A percentile compares a stretch with the other conserved stretches of the same genome.
Evolutionary conservation across 2,329 filamentous ascomycete species (phyloP).

Genomic region (Metarhizium sp.): DNA sequence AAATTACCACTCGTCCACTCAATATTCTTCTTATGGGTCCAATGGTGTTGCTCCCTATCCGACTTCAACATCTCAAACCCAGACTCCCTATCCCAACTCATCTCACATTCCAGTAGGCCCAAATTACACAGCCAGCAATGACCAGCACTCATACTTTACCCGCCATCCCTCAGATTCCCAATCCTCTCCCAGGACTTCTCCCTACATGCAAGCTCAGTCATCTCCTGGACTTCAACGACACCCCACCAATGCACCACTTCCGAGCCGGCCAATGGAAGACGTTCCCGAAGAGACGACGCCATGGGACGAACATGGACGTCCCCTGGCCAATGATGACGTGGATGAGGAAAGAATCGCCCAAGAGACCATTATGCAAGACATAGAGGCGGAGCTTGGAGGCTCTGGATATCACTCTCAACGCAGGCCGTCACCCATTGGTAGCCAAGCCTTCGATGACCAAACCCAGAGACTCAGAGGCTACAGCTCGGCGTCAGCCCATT

Average conservation of each 20-base stretch:
- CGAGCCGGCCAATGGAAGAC: slow-evolving; percentile 41
- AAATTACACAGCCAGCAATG: slow-evolving; percentile 35
- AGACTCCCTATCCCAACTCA: slow-evolving; percentile 41
- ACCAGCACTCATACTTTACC: slow-evolving; percentile 35
- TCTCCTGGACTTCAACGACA: slow-evolving; percentile 43
- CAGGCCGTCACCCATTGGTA: slow-evolving; percentile 34
- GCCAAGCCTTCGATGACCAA: slow-evolving; percentile 36
- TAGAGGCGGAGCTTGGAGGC: slow-evolving; percentile 42
- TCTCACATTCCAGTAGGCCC: slow-evolving; percentile 45
- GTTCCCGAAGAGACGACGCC: slow-evolving; percentile 31
- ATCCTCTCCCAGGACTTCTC: slow-evolving; percentile 36
- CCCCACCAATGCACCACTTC: slow-evolving; percentile 50
- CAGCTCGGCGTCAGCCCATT: slow-evolving; percentile 40
- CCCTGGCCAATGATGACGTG: slow-evolving; percentile 18
- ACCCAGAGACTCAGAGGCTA: slow-evolving; percentile 38
- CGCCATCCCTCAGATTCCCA: slow-evolving; percentile 41
- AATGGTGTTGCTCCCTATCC: slow-evolving; percentile 23
- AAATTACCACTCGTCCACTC: slow-evolving; percentile 14
- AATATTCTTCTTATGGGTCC: slow-evolving; percentile 20
- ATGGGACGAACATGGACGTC: slow-evolving; percentile 29
- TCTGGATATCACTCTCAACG: slow-evolving; percentile 20
- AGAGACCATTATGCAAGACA: slow-evolving; percentile 48
- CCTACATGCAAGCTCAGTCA: slow-evolving; percentile 29
- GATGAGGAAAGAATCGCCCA: slow-evolving; percentile 32
- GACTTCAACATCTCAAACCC: slow-evolving; percentile 13